Conservation (phyloP, 2,329 filamentous ascomycete species). For the Tolypocladium pustulatum region DNA sequence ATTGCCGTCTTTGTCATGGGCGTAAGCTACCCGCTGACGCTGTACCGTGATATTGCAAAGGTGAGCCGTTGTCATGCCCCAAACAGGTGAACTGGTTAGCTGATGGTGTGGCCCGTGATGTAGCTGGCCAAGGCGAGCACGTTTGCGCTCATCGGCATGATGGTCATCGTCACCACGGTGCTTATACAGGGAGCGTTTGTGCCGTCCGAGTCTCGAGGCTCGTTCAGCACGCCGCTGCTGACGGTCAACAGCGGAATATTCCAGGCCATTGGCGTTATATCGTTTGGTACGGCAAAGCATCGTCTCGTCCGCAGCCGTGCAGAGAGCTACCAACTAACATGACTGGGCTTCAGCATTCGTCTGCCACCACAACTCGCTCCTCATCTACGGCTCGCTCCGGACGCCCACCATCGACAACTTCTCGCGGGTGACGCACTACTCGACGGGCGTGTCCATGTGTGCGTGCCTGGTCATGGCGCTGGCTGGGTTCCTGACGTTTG, state of each 20-base stretch:
- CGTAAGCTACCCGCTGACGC: constrained; percentile 79
- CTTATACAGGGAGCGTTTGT: constrained; percentile 72
- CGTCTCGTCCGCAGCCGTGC: background rate
- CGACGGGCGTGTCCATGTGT: constrained; percentile 79
- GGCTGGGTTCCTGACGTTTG: constrained; percentile 85
- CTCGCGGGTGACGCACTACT: constrained; percentile 85
- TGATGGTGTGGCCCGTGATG: background rate
- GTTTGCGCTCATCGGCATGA: constrained; percentile 85
- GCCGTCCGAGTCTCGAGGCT: constrained; percentile 60
- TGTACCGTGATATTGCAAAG: constrained; percentile 97
- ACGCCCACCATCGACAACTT: constrained; percentile 96
- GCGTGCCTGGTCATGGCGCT: constrained; percentile 85
- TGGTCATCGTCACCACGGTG: constrained; percentile 79
- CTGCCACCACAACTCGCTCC: constrained; percentile 85
- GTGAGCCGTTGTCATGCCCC: constrained; percentile 32
- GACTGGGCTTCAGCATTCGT: constrained; percentile 40
- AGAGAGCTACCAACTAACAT: background rate
- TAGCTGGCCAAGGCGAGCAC: constrained; percentile 94
- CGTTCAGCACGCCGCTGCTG: constrained; percentile 58
- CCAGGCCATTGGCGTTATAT: constrained; percentile 95
- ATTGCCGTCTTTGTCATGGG: constrained; percentile 83
- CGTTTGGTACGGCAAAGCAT: constrained; percentile 59
- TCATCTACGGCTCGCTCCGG: constrained; percentile 92
- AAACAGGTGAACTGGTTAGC: background rate
- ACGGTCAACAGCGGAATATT: constrained; percentile 83